phyloP scores from a whole-genome alignment of 331 rosid species.

The Pyracantha coccinea region DNA sequence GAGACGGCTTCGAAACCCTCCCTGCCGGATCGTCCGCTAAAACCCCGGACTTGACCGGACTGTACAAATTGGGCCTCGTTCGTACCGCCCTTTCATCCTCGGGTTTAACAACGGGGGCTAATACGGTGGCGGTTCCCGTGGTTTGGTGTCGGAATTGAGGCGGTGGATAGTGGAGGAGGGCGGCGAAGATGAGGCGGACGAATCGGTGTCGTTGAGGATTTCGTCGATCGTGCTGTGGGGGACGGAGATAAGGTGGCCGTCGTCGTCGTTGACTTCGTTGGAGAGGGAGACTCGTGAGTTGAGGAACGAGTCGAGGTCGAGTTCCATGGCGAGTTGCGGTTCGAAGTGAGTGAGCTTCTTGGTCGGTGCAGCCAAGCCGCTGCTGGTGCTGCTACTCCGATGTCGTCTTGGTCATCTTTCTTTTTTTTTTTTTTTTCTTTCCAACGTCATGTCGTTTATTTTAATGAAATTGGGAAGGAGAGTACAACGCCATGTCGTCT shows the following conservation, averaged over 20 bases:
- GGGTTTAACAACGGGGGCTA: not conserved
- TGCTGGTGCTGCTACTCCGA: not conserved
- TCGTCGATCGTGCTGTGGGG: slow-evolving; percentile 19
- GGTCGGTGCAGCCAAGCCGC: slow-evolving; percentile 11
- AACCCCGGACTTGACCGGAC: slow-evolving; percentile 30
- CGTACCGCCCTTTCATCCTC: slow-evolving; percentile 22
- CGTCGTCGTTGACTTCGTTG: slow-evolving; percentile 17
- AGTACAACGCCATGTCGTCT: not conserved
- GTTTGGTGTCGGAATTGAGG: slow-evolving; percentile 5
- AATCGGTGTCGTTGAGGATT: slow-evolving; percentile 78
- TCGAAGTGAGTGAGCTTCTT: slow-evolving; percentile 13
- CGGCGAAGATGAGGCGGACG: slow-evolving; percentile 46
- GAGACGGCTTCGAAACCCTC: slow-evolving; percentile 42
- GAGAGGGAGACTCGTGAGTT: slow-evolving; percentile 35
- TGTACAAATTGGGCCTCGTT: slow-evolving; percentile 23
- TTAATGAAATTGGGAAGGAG: not conserved
- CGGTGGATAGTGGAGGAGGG: slow-evolving; percentile 18
- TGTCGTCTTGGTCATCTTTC: not conserved
- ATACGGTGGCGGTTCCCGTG: not conserved
- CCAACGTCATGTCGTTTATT: not conserved
- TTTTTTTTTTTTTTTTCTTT: not conserved
- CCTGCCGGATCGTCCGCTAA: slow-evolving; percentile 33
- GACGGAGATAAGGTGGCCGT: not conserved
- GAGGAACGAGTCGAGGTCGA: slow-evolving; percentile 65
- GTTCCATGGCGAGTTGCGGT: slow-evolving; percentile 46